phyloP scores from a whole-genome alignment of 2,329 filamentous ascomycete genomes.

The Fusarium equiseti region DNA sequence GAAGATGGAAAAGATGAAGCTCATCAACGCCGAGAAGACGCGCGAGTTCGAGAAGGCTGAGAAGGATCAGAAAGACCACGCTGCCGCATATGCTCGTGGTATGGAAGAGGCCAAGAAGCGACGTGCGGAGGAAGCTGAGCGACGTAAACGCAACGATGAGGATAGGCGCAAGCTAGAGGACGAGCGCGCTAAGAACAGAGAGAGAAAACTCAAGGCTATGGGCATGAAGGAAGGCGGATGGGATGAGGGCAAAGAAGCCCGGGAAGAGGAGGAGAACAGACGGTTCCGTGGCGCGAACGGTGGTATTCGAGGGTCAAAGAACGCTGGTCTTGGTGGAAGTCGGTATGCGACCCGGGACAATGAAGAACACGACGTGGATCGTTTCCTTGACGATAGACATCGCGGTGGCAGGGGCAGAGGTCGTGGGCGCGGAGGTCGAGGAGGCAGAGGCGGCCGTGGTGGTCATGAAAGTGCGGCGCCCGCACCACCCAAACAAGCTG shows the following conservation, averaged over 20 bases:
- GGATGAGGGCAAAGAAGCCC: conserved; percentile 68
- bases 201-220: conserved; percentile 71
- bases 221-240: conserved; percentile 65
- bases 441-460: conserved; percentile 52
- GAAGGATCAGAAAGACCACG: conserved; percentile 68
- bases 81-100: conserved; percentile 65
- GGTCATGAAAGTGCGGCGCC: conserved; percentile 41
- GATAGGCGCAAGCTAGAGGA: conserved; percentile 66
- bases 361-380: conserved; percentile 53
- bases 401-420: conserved; percentile 52
- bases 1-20: conserved; percentile 72
- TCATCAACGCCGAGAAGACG: conserved; percentile 68
- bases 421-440: conserved; percentile 51
- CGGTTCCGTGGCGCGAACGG: conserved; percentile 60
- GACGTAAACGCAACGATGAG: conserved; percentile 64
- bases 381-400: conserved; percentile 53
- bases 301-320: conserved; percentile 55
- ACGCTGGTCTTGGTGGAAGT: conserved; percentile 56
- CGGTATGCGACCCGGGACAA: conserved; percentile 55
- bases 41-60: conserved; percentile 70
- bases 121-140: conserved; percentile 65
- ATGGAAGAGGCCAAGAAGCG: conserved; percentile 67
- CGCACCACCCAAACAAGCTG: conserved; percentile 39
- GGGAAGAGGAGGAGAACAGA: conserved; percentile 56
- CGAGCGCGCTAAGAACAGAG: conserved; percentile 70